These are phyloP conservation scores for barley (Hordeum vulgare) DNA, from an alignment of 176 grass and related monocot genomes.

Conservation along the genomic window MorexV3_pseudomolecules_assembly NC_058518.1:456241681-456242180, in stretches of 20 bases:
- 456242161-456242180: slow-evolving; percentile 80
- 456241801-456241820: neutral
- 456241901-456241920: neutral
- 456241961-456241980: neutral
- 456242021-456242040: slow-evolving; percentile 91
- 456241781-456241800: neutral
- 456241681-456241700: neutral
- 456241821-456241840: neutral
- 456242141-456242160: slow-evolving; percentile 89
- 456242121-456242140: slow-evolving; percentile 93
- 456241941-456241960: neutral
- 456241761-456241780: neutral
- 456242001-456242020: slow-evolving; percentile 67
- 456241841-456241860: neutral
- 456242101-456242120: slow-evolving; percentile 98
- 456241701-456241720: neutral
- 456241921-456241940: neutral
- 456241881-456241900: neutral
- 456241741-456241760: neutral
- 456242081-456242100: slow-evolving; percentile 87
- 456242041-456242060: slow-evolving; percentile 96
- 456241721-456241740: neutral
- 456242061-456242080: slow-evolving; percentile 74
- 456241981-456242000: slow-evolving; percentile 66
- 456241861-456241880: neutral